Evolutionary conservation across 1,139 yeast genomes (phyloP), one percentile per base, ranked within the genome.

Genomic region (Pichia sp.): DNA sequence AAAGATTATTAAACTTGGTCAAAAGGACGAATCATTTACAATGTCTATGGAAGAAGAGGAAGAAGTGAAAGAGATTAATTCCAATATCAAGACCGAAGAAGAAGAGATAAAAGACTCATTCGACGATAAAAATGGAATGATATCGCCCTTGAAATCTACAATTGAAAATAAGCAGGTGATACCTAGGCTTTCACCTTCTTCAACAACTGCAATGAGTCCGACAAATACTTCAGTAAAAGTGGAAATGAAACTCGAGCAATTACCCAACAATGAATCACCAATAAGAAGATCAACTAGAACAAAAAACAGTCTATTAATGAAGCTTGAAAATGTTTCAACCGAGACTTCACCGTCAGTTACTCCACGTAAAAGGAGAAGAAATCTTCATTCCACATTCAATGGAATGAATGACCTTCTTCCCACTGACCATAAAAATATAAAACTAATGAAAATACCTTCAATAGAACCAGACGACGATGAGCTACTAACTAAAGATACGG

Each of bases 381-480:
- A 42, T 23, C 17, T 43, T 8, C 36, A 37, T 17, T 40, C 43
- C 10, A 43, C 34, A 9, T 43, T 40, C 17, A 43, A 43, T 23
- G 23, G 18, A 12, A 20, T 51, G 42, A 40, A 46, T 45, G 47
- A 56, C 46, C 26, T 51, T 50, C 48, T 65, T 58, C 51, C 59
- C 2, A 43, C 40, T 21, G 43, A 51, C 15, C 14, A 19, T 17
- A 24, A 36, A 17, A 32, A 39, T 6, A 44, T 53, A 4, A 52
- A 54, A 31, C 38, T 55, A 11, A 53, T 56, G 56, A 62, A 66
- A 9, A 58, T 71, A 0, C 71, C 71, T 4, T 46, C 64, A 26
- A 66, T 68, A 2, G 55, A 57, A 3, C 47, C 48, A 19, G 54
- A 54, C 19, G 58, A 61, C 6, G 67, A 64, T 24, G 56, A 57